These are phyloP conservation scores for Globisporangium barbulae DNA, from an alignment of 352 stramenopile genomes.

Conservation along the genomic window DNA sequence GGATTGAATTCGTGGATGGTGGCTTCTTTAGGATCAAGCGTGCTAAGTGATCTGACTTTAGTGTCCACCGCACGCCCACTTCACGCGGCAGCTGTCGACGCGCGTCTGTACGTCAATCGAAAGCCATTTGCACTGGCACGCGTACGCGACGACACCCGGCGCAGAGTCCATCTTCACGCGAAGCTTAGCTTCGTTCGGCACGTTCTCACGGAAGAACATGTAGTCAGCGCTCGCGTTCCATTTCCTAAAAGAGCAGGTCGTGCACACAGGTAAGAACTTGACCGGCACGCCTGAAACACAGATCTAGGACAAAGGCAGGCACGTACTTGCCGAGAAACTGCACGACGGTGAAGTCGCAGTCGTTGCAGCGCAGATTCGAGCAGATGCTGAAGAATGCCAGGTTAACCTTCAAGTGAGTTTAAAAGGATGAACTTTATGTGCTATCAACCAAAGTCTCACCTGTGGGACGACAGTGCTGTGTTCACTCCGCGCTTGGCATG, in stretches of 20 bases:
- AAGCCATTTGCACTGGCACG: slow-evolving; percentile 82
- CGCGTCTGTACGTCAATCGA: slow-evolving; percentile 50
- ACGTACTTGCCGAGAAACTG: slow-evolving; percentile 71
- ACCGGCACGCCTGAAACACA: no score
- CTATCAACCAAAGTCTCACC: slow-evolving; percentile 15
- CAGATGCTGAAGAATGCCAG: slow-evolving; percentile 33
- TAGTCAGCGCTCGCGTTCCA: slow-evolving; percentile 72
- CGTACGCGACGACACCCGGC: slow-evolving; percentile 55
- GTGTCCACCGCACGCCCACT: slow-evolving; percentile 72
- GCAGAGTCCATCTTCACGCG: slow-evolving; percentile 55
- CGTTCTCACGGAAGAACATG: slow-evolving; percentile 86
- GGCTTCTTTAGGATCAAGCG: neutral
- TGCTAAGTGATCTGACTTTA: slow-evolving; percentile 14
- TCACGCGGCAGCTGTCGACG: slow-evolving; percentile 51
- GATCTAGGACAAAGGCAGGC: no score
- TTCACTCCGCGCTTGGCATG: slow-evolving; percentile 51
- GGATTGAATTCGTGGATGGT: neutral
- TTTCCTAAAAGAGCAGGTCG: slow-evolving; percentile 29
- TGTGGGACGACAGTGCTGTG: slow-evolving; percentile 50
- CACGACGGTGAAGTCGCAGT: slow-evolving; percentile 79
- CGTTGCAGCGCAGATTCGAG: slow-evolving; percentile 75
- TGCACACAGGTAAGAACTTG: no score
- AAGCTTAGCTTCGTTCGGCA: slow-evolving; percentile 67
- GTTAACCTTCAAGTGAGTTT: neutral
- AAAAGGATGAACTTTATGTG: slow-evolving; percentile 4